Conservation (phyloP, 352 stramenopile species). For the Phytophthora pluvialis region DNA sequence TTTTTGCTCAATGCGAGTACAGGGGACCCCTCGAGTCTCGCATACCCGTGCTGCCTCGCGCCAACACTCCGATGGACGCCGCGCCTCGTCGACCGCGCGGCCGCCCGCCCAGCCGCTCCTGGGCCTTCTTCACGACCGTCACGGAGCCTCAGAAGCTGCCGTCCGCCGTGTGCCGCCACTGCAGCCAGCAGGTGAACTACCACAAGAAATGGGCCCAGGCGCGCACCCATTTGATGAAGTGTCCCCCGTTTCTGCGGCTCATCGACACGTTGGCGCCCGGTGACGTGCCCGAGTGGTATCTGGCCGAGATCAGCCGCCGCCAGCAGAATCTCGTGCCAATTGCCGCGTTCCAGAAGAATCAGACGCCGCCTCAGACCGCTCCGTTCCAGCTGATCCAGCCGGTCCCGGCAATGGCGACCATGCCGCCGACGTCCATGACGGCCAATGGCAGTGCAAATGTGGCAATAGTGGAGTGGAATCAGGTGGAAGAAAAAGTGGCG, state of each 20-base stretch:
- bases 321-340: constrained; percentile 14
- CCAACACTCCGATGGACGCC: too few species aligned
- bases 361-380: constrained; percentile 3
- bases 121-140: constrained; percentile 59
- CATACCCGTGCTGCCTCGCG: too few species aligned
- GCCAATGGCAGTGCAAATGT: constrained; percentile 5
- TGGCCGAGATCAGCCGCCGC: constrained; percentile 46
- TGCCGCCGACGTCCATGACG: too few species aligned
- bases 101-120: constrained; percentile 53
- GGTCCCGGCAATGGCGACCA: not conserved
- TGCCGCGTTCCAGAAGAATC: not conserved
- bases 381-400: constrained; percentile 32
- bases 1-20: too few species aligned
- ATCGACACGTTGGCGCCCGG: constrained; percentile 36
- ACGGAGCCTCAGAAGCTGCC: constrained; percentile 54
- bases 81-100: constrained; percentile 34
- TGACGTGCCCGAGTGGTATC: constrained; percentile 62
- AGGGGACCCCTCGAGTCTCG: too few species aligned
- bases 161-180: constrained; percentile 59
- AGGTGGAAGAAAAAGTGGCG: constrained; percentile 36
- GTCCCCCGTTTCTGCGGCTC: constrained; percentile 48
- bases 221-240: constrained; percentile 65
- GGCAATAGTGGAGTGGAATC: constrained; percentile 10
- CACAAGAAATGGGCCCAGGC: constrained; percentile 74
- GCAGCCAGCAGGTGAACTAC: constrained; percentile 45